Evolutionary conservation across 2,329 filamentous ascomycete species (phyloP).

Genomic region (Colletotrichum incanum): DNA sequence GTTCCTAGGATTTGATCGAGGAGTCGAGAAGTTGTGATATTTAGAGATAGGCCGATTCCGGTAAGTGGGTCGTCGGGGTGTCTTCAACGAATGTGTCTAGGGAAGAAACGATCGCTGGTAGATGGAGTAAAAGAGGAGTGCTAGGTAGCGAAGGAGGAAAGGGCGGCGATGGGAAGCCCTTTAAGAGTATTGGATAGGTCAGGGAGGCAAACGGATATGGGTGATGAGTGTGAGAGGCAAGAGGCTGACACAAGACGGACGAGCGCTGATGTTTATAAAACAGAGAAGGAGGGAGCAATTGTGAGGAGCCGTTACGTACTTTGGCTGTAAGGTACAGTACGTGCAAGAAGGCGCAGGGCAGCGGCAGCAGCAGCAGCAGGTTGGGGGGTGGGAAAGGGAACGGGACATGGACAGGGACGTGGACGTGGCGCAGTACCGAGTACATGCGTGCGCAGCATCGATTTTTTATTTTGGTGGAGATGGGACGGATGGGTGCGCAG

Average conservation of each 20-base stretch:
- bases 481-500: constrained; percentile 38
- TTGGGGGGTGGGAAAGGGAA: constrained; percentile 17
- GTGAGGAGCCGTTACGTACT: constrained; percentile 25
- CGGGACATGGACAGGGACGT: constrained; percentile 37
- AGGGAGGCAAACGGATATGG: constrained; percentile 18
- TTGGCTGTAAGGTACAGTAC: constrained; percentile 21
- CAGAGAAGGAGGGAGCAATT: constrained; percentile 14
- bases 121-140: constrained; percentile 4
- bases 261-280: constrained; percentile 43
- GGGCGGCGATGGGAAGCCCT: constrained; percentile 11
- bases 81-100: constrained; percentile 35
- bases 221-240: constrained; percentile 26
- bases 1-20: constrained; percentile 23
- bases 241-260: constrained; percentile 32
- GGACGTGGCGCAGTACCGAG: constrained; percentile 40
- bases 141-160: constrained; percentile 20
- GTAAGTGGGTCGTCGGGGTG: constrained; percentile 16
- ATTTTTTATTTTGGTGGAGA: constrained; percentile 34
- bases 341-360: constrained; percentile 38
- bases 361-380: background rate
- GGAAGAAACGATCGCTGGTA: constrained; percentile 19
- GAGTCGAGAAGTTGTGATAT: constrained; percentile 10
- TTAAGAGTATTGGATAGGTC: constrained; percentile 3
- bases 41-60: constrained; percentile 16
- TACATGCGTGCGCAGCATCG: constrained; percentile 13